Base-by-base conservation (phyloP, 371 early-diverging fungal genomes). In the Rhizomucor miehei region DNA sequence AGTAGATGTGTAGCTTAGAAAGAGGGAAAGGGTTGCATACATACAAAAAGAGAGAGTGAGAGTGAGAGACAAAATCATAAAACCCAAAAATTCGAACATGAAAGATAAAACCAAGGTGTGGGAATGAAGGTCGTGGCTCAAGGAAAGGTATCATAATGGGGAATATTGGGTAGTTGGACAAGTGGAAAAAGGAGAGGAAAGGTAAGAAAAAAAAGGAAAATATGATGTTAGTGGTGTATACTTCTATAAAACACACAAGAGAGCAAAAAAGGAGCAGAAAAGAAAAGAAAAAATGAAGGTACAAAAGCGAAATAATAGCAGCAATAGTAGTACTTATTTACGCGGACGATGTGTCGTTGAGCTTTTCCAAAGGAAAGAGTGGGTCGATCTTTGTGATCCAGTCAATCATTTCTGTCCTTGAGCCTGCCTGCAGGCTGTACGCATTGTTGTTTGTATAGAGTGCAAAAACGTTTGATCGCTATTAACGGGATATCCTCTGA, bases 341-440 rank as follows among this genome's bases (percentile, higher is more conserved):
- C 29, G 29, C 29, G 29, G 29, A 29, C 29, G 29, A 29, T 3
- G 29, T 40, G 48, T 52, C 39, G 39, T 48, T 51, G 29, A 78
- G 50, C 44, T 54, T 66, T 20, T 75, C 71, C 21, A 73, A 45
- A 21, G 78, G 79, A 37, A 75, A 82, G 59, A 78, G 79, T 44
- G 78, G 82, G 57, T 89, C 89, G 50, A 89, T 79, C 41, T 81
- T 81, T 35, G 77, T 69, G 29, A 93, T 81, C 95, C 95, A 94
- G 24, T 77, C 74, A 37, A 83, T 67, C 83, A 92, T 82, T 14
- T 91, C 91, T 10, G 74, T 73, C 36, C 79, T 73, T 1, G 79
- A 77, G 5, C 80, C 68, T 14, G 92, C 90, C 60, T 88, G 89
- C 23, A 93, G 65, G 58, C 91, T 69, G 51, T 90, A 86, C 46